phyloP scores from a whole-genome alignment of 2,329 filamentous ascomycete genomes.

The Claviceps digitariae region DNA sequence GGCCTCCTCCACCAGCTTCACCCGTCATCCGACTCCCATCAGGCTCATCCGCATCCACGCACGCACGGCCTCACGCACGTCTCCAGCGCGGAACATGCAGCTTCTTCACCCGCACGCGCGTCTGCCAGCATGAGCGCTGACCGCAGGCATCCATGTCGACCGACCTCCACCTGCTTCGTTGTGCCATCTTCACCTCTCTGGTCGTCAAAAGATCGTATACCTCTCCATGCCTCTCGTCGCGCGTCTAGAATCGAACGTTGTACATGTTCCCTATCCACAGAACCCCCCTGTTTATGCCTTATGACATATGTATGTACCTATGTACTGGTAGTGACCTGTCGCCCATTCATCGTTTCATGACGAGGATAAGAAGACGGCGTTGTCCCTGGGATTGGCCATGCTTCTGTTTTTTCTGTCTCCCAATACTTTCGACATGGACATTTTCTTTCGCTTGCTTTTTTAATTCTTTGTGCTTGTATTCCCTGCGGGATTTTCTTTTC shows the following conservation, averaged over 20 bases:
- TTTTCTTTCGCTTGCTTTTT: conserved; percentile 5
- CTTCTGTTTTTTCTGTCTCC: conserved; percentile 12
- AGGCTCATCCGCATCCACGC: not conserved
- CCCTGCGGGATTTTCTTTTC: not conserved
- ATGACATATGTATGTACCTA: not conserved
- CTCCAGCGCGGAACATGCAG: no score
- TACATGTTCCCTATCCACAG: not conserved
- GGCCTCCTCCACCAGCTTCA: no score
- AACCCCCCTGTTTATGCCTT: not conserved
- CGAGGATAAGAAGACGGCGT: conserved; percentile 17
- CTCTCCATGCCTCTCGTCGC: not conserved
- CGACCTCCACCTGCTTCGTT: no score
- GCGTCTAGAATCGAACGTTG: not conserved
- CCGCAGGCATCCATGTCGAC: not conserved
- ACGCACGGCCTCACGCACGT: not conserved
- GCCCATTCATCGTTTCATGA: not conserved
- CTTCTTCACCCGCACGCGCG: not conserved
- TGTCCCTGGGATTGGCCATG: conserved; percentile 14
- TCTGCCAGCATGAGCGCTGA: not conserved
- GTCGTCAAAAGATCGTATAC: not conserved
- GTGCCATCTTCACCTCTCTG: not conserved
- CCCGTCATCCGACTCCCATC: no score
- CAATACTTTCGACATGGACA: conserved; percentile 9
- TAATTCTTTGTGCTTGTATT: not conserved
- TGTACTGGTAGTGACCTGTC: not conserved